A percentile compares a stretch with the other conserved stretches of the same genome.
These are phyloP conservation scores for Calamus simplicifolius DNA, from an alignment of 176 grass and related monocot genomes.

Conservation along the genomic window DNA sequence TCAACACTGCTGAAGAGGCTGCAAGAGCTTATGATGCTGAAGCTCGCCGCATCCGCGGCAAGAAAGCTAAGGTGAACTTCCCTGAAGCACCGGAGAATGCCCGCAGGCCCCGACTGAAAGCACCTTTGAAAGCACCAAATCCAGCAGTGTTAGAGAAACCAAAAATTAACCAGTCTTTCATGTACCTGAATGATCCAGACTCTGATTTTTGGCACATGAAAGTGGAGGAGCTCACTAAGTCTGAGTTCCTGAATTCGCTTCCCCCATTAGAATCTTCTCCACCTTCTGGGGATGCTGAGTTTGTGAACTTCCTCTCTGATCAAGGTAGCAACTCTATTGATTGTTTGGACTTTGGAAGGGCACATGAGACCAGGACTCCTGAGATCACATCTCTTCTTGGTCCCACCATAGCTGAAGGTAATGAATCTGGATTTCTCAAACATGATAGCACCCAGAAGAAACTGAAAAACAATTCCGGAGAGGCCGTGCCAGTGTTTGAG, in stretches of 20 bases:
- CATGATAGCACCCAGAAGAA: not conserved
- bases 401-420: no score
- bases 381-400: not conserved
- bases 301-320: not conserved
- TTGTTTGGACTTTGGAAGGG: slow-evolving; percentile 2
- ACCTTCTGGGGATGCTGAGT: no score
- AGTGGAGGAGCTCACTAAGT: not conserved
- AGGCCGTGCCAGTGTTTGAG: not conserved
- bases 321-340: not conserved
- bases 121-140: not conserved
- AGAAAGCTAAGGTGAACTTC: slow-evolving; percentile 86
- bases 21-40: slow-evolving; percentile 60
- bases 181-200: not conserved
- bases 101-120: not conserved
- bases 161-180: not conserved
- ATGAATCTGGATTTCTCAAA: no score
- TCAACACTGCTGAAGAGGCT: slow-evolving; percentile 56
- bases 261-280: not conserved
- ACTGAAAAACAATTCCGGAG: not conserved
- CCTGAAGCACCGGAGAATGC: slow-evolving; percentile 14
- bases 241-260: slow-evolving; percentile 4
- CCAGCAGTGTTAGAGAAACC: not conserved
- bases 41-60: slow-evolving; percentile 55
- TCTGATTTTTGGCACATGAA: not conserved
- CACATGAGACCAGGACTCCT: not conserved